Evolutionary conservation across 805 yeast genomes (phyloP).

Genomic region (Cyberlindnera euphorbiae): DNA sequence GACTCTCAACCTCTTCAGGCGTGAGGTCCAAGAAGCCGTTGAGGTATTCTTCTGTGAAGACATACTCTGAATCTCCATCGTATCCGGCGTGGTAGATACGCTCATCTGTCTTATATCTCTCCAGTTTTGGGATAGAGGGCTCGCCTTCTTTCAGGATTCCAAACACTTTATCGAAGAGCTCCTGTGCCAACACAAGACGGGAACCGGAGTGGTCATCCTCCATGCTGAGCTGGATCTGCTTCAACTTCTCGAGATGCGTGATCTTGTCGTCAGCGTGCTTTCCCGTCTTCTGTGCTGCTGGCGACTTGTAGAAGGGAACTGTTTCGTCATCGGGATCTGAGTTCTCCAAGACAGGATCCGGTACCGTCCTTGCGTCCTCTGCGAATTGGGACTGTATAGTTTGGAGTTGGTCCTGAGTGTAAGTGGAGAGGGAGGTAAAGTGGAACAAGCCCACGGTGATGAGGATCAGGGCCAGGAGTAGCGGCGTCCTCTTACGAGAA

Average conservation of each 20-base stretch:
- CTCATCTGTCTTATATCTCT: slow-evolving; percentile 39
- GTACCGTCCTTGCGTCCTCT: background rate
- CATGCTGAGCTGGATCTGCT: slow-evolving; percentile 21
- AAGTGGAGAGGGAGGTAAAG: slow-evolving; percentile 13
- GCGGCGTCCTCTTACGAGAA: slow-evolving; percentile 14
- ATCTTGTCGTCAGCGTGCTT: slow-evolving; percentile 2
- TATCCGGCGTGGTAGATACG: slow-evolving; percentile 54
- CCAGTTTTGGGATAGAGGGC: slow-evolving; percentile 42
- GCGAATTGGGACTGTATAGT: slow-evolving; percentile 6
- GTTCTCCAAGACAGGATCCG: background rate
- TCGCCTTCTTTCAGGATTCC: slow-evolving; percentile 35
- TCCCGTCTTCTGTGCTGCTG: slow-evolving; percentile 12
- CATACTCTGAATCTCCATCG: slow-evolving; percentile 33
- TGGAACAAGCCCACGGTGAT: slow-evolving; percentile 11
- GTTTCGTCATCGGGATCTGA: slow-evolving; percentile 17
- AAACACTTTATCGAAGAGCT: slow-evolving; percentile 40
- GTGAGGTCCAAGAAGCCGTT: slow-evolving; percentile 43
- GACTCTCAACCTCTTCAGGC: slow-evolving; percentile 36
- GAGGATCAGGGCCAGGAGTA: slow-evolving; percentile 9
- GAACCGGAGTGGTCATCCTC: slow-evolving; percentile 31
- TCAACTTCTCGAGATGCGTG: slow-evolving; percentile 16
- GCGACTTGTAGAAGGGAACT: slow-evolving; percentile 24
- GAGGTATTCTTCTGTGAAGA: slow-evolving; percentile 51
- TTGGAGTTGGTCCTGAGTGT: slow-evolving; percentile 12
- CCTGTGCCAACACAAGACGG: slow-evolving; percentile 33